Conservation (phyloP, 1,284 basidiomycete genomes). For the Moniliophthora roreri region DNA sequence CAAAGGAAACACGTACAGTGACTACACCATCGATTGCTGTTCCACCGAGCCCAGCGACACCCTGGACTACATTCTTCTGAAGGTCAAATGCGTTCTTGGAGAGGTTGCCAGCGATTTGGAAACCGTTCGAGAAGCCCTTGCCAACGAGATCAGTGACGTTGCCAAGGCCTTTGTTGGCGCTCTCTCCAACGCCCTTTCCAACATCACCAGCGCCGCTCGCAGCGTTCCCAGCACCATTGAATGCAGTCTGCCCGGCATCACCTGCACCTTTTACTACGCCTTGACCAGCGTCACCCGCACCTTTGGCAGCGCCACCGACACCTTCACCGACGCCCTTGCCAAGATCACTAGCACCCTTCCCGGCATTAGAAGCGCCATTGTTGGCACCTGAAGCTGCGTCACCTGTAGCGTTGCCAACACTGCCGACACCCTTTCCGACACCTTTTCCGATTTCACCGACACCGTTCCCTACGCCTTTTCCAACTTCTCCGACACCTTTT, state of each 20-base stretch:
- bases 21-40: slow-evolving; percentile 16
- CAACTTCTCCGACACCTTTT: neutral
- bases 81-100: too few species aligned
- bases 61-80: too few species aligned
- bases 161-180: neutral
- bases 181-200: slow-evolving; percentile 1
- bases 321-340: neutral
- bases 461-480: neutral
- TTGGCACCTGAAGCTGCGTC: too few species aligned
- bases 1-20: neutral
- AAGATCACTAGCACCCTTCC: neutral
- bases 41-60: too few species aligned
- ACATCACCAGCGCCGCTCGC: neutral
- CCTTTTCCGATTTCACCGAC: neutral
- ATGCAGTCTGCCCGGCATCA: neutral
- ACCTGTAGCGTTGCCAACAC: too few species aligned
- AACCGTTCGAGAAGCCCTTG: neutral
- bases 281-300: neutral
- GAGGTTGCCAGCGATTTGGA: neutral
- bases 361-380: neutral
- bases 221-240: neutral
- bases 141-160: neutral
- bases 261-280: neutral
- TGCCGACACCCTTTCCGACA: neutral
- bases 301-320: neutral